These are phyloP conservation scores for Heliosperma pusillum DNA, from an alignment of 148 eudicot genomes.

Conservation along the genomic window DNA sequence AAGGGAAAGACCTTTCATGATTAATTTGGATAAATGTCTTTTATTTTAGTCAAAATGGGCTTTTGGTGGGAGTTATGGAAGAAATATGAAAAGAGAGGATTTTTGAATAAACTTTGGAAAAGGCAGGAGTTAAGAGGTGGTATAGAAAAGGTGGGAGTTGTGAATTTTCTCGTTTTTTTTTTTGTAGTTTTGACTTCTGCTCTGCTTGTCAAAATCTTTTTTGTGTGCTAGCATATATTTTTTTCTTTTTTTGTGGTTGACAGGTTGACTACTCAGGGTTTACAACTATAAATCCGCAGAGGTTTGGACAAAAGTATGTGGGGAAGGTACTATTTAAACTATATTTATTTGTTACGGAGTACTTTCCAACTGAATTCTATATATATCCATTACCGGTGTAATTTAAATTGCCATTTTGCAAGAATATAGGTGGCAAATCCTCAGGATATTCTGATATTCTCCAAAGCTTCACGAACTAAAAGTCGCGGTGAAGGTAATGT, in stretches of 20 bases:
- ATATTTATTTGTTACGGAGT: not conserved
- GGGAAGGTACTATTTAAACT: slow-evolving; percentile 64
- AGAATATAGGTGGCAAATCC: slow-evolving; percentile 89
- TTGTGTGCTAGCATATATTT: not conserved
- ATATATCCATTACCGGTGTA: no score
- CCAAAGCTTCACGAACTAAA: slow-evolving; percentile 66
- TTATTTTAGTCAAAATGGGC: no score
- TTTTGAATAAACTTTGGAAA: no score
- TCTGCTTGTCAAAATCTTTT: not conserved
- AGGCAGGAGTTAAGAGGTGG: no score
- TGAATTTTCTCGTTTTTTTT: no score
- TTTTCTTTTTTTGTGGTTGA: slow-evolving; percentile 26
- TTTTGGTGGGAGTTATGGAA: no score
- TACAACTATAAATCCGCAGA: slow-evolving; percentile 98
- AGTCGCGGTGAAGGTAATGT: slow-evolving; percentile 55
- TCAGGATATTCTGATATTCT: slow-evolving; percentile 93
- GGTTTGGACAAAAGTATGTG: slow-evolving; percentile 97
- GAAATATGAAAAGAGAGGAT: no score
- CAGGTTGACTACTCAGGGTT: slow-evolving; percentile 98
- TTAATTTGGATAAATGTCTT: no score
- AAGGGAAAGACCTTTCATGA: no score
- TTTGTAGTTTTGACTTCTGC: not conserved
- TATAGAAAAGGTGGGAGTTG: no score
- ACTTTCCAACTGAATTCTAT: not conserved
- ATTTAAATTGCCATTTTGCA: slow-evolving; percentile 20